Evolutionary conservation across 2,329 filamentous ascomycete genomes (phyloP).

Genomic region (Apiospora aurea): DNA sequence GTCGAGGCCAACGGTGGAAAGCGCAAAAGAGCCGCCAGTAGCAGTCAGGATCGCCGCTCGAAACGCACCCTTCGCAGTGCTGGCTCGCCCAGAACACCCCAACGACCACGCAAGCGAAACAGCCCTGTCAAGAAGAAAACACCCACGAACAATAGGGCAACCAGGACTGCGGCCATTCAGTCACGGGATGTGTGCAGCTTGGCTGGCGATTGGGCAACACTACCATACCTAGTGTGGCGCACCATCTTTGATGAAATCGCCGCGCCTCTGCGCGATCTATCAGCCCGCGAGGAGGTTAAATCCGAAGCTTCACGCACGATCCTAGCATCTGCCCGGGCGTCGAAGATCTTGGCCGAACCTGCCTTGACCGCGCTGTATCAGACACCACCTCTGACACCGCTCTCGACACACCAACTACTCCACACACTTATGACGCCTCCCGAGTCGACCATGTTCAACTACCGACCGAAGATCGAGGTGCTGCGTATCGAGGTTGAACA

Average conservation of each 20-base stretch:
- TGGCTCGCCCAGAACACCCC: not conserved
- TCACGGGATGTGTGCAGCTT: conserved; percentile 3
- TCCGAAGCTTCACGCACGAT: conserved; percentile 57
- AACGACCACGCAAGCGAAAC: not conserved
- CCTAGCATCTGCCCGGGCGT: conserved; percentile 66
- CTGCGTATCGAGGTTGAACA: conserved; percentile 72
- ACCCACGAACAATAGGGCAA: not conserved
- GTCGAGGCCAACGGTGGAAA: conserved; percentile 14
- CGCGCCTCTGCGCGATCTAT: conserved; percentile 57
- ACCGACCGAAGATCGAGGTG: conserved; percentile 73
- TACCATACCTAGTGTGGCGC: conserved; percentile 28
- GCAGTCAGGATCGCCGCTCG: not conserved
- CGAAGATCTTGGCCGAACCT: conserved; percentile 72
- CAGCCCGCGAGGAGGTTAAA: conserved; percentile 49
- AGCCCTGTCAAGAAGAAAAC: not conserved
- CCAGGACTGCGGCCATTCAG: not conserved
- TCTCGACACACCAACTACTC: conserved; percentile 50
- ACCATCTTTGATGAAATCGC: conserved; percentile 71
- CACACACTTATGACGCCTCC: conserved; percentile 47
- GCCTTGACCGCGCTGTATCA: conserved; percentile 77
- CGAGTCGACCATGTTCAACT: conserved; percentile 62
- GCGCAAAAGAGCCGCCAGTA: conserved; percentile 18
- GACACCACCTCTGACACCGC: conserved; percentile 66
- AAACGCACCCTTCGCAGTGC: conserved; percentile 23
- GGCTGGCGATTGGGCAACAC: conserved; percentile 26